phyloP scores from a whole-genome alignment of 2,329 filamentous ascomycete genomes.

The Apiospora pterosperma region DNA sequence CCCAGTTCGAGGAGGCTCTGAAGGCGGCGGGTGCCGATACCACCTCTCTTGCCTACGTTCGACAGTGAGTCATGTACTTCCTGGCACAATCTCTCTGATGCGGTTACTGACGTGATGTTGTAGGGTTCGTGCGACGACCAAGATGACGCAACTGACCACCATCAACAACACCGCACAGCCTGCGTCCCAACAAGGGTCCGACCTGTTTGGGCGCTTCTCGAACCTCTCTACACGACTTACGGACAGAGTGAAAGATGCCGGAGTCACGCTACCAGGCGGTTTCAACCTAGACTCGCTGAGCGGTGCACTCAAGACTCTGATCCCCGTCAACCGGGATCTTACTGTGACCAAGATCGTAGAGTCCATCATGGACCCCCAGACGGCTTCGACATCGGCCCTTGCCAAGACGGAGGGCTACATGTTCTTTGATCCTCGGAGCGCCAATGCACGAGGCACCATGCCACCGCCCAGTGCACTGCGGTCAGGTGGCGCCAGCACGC shows the following conservation, averaged over 20 bases:
- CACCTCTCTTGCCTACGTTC: conserved; percentile 78
- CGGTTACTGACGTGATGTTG: background rate
- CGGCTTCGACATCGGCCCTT: conserved; percentile 86
- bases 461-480: conserved; percentile 69
- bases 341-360: conserved; percentile 98
- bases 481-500: conserved; percentile 33
- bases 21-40: conserved; percentile 72
- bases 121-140: conserved; percentile 86
- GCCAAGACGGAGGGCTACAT: conserved; percentile 95
- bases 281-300: conserved; percentile 93
- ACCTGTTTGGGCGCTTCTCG: conserved; percentile 91
- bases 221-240: conserved; percentile 89
- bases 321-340: conserved; percentile 93
- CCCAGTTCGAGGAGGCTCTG: conserved; percentile 81
- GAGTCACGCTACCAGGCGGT: conserved; percentile 65
- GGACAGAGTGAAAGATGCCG: conserved; percentile 87
- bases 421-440: conserved; percentile 93
- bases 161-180: conserved; percentile 71
- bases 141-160: conserved; percentile 97
- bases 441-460: conserved; percentile 89
- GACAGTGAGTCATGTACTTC: conserved; percentile 60
- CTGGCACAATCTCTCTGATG: no score
- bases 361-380: conserved; percentile 92
- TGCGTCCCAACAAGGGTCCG: conserved; percentile 59
- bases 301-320: conserved; percentile 94